Evolutionary conservation across 192 early-diverging fungal species (phyloP).

Genomic region (Coemansia javaensis): DNA sequence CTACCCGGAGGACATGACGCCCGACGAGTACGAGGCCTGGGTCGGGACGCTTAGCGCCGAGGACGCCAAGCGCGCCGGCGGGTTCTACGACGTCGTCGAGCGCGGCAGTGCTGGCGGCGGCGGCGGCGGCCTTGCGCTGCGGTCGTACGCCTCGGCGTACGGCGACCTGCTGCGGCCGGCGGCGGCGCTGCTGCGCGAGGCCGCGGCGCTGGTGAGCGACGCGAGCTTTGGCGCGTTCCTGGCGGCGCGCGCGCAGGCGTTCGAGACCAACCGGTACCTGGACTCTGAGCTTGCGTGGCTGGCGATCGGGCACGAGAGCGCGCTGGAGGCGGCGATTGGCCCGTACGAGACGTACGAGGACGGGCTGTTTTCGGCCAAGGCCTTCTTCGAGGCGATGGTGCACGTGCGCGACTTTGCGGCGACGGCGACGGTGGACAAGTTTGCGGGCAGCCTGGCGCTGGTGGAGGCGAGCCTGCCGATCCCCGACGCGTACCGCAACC

Average conservation of each 20-base stretch:
- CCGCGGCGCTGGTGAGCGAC: slow-evolving; percentile 56
- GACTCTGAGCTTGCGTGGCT: slow-evolving; percentile 69
- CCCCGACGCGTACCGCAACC: slow-evolving; percentile 60
- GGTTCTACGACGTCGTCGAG: slow-evolving; percentile 60
- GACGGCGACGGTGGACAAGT: slow-evolving; percentile 57
- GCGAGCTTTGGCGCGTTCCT: slow-evolving; percentile 56
- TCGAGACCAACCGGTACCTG: slow-evolving; percentile 60
- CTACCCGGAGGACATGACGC: slow-evolving; percentile 68
- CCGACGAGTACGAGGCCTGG: slow-evolving; percentile 60
- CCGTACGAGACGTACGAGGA: slow-evolving; percentile 76
- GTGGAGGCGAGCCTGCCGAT: slow-evolving; percentile 65
- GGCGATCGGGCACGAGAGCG: slow-evolving; percentile 55
- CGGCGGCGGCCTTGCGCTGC: slow-evolving; percentile 31
- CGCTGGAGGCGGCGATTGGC: slow-evolving; percentile 63
- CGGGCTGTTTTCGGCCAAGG: slow-evolving; percentile 58
- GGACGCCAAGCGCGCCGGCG: slow-evolving; percentile 53
- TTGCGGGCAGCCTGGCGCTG: slow-evolving; percentile 58
- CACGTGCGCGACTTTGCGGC: slow-evolving; percentile 62
- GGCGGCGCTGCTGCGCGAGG: slow-evolving; percentile 51
- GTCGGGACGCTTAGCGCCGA: slow-evolving; percentile 38
- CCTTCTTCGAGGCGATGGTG: slow-evolving; percentile 65
- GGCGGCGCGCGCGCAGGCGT: slow-evolving; percentile 53
- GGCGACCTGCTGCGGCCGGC: slow-evolving; percentile 53
- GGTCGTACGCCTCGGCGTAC: slow-evolving; percentile 59
- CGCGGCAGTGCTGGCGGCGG: slow-evolving; percentile 8